Conservation (phyloP, 345 rosid genomes). For the Arabidopsis suecica region DNA sequence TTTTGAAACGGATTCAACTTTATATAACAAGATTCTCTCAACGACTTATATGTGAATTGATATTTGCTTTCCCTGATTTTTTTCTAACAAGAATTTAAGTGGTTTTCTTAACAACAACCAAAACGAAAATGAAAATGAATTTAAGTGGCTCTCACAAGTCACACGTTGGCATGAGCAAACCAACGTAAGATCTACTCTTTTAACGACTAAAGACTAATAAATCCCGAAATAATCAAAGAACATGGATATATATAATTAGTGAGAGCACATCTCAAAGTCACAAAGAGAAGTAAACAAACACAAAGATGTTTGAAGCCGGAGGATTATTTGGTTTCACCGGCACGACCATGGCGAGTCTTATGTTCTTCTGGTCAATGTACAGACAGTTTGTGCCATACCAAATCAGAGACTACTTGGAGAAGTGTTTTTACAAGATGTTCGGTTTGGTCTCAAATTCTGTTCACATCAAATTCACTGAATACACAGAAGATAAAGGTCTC, state of each 20-base stretch:
- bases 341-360: conserved; percentile 41
- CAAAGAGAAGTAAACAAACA: background rate
- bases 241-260: background rate
- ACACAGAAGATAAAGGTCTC: conserved; percentile 47
- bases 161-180: background rate
- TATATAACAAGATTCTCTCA: no score
- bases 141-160: background rate
- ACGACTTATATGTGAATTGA: background rate
- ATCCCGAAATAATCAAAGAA: background rate
- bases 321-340: conserved; percentile 32
- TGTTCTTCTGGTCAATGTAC: conserved; percentile 56
- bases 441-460: conserved; percentile 41
- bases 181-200: background rate
- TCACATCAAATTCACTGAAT: conserved; percentile 58
- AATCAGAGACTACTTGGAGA: conserved; percentile 39
- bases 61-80: background rate
- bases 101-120: no score
- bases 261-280: background rate
- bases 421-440: conserved; percentile 46
- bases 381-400: conserved; percentile 51
- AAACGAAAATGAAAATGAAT: background rate
- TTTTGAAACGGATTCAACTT: no score
- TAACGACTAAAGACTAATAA: background rate
- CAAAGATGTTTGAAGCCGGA: conserved; percentile 15
- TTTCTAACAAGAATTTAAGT: background rate